phyloP scores from a whole-genome alignment of 2,329 filamentous ascomycete species.

The Cryphonectria carpinicola region DNA sequence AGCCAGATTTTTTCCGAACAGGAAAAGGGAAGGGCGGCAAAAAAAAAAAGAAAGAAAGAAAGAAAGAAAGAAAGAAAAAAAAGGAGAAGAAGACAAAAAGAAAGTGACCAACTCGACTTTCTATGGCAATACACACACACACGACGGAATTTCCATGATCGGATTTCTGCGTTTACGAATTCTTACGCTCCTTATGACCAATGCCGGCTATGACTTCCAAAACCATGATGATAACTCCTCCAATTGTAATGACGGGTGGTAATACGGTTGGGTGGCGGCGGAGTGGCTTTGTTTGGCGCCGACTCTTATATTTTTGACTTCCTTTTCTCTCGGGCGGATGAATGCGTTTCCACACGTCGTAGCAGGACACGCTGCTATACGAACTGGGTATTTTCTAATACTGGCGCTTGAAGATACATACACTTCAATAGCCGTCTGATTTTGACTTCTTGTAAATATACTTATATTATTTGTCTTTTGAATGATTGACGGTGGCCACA shows the following conservation, averaged over 20 bases:
- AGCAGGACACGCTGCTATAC: conserved; percentile 6
- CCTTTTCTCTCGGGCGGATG: neutral
- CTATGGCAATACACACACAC: neutral
- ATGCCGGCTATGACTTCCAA: neutral
- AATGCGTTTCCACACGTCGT: neutral
- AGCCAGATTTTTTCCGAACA: neutral
- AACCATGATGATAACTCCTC: conserved; percentile 9
- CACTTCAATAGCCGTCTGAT: conserved; percentile 15
- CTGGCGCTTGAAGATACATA: conserved; percentile 1
- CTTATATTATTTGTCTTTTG: neutral
- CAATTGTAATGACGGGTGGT: neutral
- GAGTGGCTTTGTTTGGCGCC: neutral
- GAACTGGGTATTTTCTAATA: conserved; percentile 12
- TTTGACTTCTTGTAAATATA: conserved; percentile 21
- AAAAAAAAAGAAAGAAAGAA: too few relatives aligned
- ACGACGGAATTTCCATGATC: neutral
- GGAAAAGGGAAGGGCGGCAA: neutral
- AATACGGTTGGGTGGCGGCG: conserved; percentile 3
- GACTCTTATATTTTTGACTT: neutral
- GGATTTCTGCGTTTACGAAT: conserved; percentile 13
- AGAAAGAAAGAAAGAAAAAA: too few relatives aligned
- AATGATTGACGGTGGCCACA: too few relatives aligned
- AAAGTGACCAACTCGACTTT: neutral
- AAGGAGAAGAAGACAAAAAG: neutral
- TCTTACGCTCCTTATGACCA: conserved; percentile 26